Evolutionary conservation across 139 green algal species (phyloP).

Genomic region (Ostreobium quekettii): DNA sequence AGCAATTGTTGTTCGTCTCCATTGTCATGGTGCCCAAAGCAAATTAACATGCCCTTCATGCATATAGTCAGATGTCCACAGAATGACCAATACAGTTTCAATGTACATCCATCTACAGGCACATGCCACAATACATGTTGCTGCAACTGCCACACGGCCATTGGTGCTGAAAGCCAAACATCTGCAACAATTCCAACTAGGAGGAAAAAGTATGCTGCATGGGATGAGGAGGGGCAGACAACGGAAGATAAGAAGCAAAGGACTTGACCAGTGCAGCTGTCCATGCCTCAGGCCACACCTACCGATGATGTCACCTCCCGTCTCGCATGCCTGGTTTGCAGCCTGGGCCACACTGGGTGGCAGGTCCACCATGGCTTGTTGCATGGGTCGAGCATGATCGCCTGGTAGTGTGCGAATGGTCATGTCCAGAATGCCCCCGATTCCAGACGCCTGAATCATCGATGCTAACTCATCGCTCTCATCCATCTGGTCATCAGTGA

Average conservation of each 20-base stretch:
- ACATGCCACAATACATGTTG: too few species aligned
- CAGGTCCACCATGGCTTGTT: constrained; percentile 53
- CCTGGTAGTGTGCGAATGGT: constrained; percentile 61
- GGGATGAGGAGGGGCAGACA: too few species aligned
- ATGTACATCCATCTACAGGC: too few species aligned
- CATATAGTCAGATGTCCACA: too few species aligned
- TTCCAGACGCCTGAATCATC: constrained; percentile 41
- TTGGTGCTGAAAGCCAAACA: too few species aligned
- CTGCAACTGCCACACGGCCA: too few species aligned
- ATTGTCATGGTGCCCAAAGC: too few species aligned
- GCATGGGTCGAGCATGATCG: constrained; percentile 72
- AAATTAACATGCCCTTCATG: too few species aligned
- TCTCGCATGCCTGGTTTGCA: constrained; percentile 41
- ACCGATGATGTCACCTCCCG: constrained; percentile 40
- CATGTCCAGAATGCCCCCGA: constrained; percentile 49
- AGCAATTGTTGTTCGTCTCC: too few species aligned
- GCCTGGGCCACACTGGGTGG: constrained; percentile 43
- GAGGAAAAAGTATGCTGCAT: too few species aligned
- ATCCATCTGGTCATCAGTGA: constrained; percentile 81
- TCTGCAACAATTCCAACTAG: too few species aligned
- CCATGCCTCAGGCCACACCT: not conserved
- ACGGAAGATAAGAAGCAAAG: not conserved
- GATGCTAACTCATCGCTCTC: constrained; percentile 64
- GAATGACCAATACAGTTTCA: too few species aligned
- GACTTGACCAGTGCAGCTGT: not conserved